Evolutionary conservation across 1,284 basidiomycete genomes (phyloP).

Genomic region (Melampsora americana): DNA sequence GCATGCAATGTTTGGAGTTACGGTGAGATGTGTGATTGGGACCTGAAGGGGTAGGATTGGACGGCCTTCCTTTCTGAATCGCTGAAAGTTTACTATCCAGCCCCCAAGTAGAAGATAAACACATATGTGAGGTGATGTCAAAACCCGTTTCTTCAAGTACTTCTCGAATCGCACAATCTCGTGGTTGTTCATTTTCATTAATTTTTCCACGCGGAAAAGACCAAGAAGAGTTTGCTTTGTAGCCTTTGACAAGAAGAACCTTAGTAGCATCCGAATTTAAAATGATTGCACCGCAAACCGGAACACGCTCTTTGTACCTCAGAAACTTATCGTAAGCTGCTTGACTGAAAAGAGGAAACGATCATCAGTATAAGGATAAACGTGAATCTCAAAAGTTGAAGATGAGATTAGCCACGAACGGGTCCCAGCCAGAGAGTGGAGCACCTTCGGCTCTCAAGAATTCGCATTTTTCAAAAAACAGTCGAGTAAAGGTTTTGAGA

Average conservation of each 20-base stretch:
- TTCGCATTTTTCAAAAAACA: constrained; percentile 79
- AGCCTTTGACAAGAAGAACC: constrained; percentile 93
- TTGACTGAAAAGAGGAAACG: constrained; percentile 58
- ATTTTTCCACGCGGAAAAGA: constrained; percentile 99
- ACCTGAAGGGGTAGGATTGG: constrained; percentile 35
- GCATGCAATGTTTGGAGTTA: constrained; percentile 44
- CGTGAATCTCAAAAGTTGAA: neutral
- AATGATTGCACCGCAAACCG: constrained; percentile 98
- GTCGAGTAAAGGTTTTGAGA: constrained; percentile 90
- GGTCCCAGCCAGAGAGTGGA: constrained; percentile 37
- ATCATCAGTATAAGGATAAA: neutral
- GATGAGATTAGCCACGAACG: constrained; percentile 26
- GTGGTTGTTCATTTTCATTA: constrained; percentile 81
- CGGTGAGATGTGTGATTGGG: constrained; percentile 33
- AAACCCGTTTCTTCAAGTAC: constrained; percentile 92
- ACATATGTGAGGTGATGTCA: constrained; percentile 70
- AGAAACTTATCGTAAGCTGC: constrained; percentile 63
- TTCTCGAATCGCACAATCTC: constrained; percentile 83
- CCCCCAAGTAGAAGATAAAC: constrained; percentile 49
- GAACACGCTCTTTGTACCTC: constrained; percentile 94
- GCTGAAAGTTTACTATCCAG: constrained; percentile 38
- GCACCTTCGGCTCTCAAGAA: constrained; percentile 59
- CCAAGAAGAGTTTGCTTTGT: constrained; percentile 95
- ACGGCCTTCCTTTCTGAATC: constrained; percentile 34
- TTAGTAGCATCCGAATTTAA: constrained; percentile 63